Percentiles rank a stretch among this genome's conserved stretches.
Evolutionary conservation across 2,329 filamentous ascomycete species (phyloP).

Genomic region (Aspergillus phoenicis): DNA sequence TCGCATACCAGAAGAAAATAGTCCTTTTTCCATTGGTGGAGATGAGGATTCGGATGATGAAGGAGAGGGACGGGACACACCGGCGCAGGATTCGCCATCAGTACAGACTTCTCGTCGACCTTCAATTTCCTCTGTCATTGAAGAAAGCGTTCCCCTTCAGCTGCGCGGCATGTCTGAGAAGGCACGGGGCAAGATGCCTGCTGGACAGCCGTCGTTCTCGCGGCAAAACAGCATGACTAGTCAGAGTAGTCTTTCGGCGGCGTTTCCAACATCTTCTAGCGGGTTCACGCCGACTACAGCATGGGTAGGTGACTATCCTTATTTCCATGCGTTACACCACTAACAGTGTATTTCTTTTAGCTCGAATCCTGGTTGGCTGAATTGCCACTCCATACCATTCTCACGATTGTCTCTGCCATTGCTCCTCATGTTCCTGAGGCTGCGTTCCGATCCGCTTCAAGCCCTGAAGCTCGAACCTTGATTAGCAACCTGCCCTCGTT

Average conservation of each 20-base stretch:
- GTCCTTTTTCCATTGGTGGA: conserved; percentile 85
- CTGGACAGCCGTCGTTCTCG: conserved; percentile 78
- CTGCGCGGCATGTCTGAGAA: conserved; percentile 95
- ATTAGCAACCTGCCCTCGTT: conserved; percentile 48
- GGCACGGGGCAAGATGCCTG: conserved; percentile 92
- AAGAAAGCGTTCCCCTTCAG: conserved; percentile 81
- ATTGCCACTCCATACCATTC: conserved; percentile 81
- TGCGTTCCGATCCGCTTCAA: conserved; percentile 47
- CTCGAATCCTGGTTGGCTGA: conserved; percentile 94
- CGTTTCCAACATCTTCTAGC: conserved; percentile 54
- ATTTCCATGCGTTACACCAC: conserved; percentile 13
- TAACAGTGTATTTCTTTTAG: conserved; percentile 43
- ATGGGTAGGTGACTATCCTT: conserved; percentile 58
- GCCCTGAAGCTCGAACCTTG: conserved; percentile 44
- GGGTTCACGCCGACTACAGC: conserved; percentile 75
- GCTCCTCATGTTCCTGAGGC: conserved; percentile 53
- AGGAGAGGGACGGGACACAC: conserved; percentile 62
- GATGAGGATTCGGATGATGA: conserved; percentile 68
- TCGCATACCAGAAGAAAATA: conserved; percentile 75
- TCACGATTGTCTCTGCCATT: conserved; percentile 70
- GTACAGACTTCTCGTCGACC: conserved; percentile 62
- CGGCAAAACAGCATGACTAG: conserved; percentile 88
- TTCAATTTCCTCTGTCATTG: conserved; percentile 67
- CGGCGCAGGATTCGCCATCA: conserved; percentile 59
- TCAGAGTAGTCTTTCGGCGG: conserved; percentile 65